These are phyloP conservation scores for Helicostylum pulchrum DNA, from an alignment of 192 early-diverging fungal species.

Conservation along the genomic window DNA sequence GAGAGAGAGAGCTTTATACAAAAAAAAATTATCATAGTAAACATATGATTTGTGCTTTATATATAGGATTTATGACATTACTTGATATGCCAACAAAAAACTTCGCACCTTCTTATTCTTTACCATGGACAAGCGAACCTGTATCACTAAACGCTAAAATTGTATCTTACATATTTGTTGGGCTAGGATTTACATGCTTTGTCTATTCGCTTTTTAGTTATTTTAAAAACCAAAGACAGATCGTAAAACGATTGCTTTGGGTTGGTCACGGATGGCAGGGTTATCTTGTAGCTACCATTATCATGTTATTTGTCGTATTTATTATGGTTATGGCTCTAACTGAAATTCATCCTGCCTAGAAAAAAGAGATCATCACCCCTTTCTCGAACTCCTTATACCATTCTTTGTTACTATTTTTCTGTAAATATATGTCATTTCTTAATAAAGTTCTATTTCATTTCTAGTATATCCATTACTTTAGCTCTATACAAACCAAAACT, in stretches of 20 bases:
- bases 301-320: slow-evolving; percentile 19
- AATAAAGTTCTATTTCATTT: no score
- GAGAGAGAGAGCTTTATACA: background rate
- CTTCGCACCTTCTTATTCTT: slow-evolving; percentile 17
- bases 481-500: no score
- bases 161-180: slow-evolving; percentile 26
- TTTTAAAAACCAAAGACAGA: slow-evolving; percentile 24
- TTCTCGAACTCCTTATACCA: no score
- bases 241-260: slow-evolving; percentile 19
- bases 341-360: slow-evolving; percentile 3
- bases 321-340: slow-evolving; percentile 20
- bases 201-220: slow-evolving; percentile 12
- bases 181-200: slow-evolving; percentile 19
- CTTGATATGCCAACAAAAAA: slow-evolving; percentile 14
- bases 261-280: slow-evolving; percentile 26
- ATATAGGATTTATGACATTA: slow-evolving; percentile 16
- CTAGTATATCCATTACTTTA: no score
- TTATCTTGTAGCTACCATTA: slow-evolving; percentile 11
- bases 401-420: no score
- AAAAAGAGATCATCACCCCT: no score
- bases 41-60: background rate
- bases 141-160: background rate
- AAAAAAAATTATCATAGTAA: background rate
- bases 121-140: slow-evolving; percentile 10
- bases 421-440: no score